Evolutionary conservation across 2,329 filamentous ascomycete genomes (phyloP).

Genomic region (Spiromastix sp.): DNA sequence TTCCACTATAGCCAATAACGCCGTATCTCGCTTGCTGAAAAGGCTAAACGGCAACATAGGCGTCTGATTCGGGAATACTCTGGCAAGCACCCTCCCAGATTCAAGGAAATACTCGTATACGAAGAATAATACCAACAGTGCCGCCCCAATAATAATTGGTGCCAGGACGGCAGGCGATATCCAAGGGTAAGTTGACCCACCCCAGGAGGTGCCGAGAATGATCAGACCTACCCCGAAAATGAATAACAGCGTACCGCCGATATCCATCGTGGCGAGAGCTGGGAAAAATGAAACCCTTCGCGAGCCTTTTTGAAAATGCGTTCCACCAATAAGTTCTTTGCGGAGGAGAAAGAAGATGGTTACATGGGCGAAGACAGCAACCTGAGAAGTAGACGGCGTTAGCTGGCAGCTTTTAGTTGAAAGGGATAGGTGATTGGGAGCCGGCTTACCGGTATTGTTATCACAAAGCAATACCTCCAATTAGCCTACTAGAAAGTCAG

Average conservation of each 20-base stretch:
- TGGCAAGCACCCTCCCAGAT: constrained; percentile 37
- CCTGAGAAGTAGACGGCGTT: constrained; percentile 13
- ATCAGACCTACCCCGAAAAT: constrained; percentile 44
- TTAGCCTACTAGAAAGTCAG: constrained; percentile 38
- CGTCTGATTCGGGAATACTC: constrained; percentile 43
- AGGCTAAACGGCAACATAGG: constrained; percentile 56
- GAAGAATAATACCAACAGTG: constrained; percentile 35
- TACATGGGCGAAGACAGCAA: constrained; percentile 42
- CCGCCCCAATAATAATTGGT: constrained; percentile 37
- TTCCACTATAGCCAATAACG: constrained; percentile 52
- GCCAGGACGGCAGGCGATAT: constrained; percentile 38
- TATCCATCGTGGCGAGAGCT: constrained; percentile 46
- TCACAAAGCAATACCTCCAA: constrained; percentile 59
- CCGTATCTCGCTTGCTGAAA: constrained; percentile 47
- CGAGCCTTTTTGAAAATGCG: constrained; percentile 28
- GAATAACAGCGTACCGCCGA: constrained; percentile 48
- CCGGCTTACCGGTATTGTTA: constrained; percentile 47
- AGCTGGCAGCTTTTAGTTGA: neutral
- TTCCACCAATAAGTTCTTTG: constrained; percentile 46
- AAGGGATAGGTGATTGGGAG: neutral
- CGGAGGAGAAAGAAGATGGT: constrained; percentile 48
- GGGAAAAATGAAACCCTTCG: constrained; percentile 29
- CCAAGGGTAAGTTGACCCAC: constrained; percentile 45
- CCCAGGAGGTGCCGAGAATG: constrained; percentile 48
- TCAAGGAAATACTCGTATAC: constrained; percentile 47